These are phyloP conservation scores for Podospora pseudocomata DNA, from an alignment of 495 filamentous ascomycete species.

Conservation along the genomic window DNA sequence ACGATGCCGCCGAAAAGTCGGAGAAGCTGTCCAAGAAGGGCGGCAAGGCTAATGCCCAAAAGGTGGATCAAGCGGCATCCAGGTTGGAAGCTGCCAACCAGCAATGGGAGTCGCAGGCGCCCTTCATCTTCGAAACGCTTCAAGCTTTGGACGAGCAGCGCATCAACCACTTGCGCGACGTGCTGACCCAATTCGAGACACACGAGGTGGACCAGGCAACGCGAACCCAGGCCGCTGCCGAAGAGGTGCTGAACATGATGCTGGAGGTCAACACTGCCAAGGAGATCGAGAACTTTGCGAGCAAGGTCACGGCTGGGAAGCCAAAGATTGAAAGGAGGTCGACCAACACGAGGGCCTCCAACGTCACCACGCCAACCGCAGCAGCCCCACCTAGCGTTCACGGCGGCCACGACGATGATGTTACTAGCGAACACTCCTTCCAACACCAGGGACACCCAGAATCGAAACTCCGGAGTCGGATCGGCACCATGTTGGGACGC, in stretches of 20 bases:
- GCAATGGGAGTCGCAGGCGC: slow-evolving; percentile 94
- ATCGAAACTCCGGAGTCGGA: slow-evolving; percentile 57
- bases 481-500: slow-evolving; percentile 77
- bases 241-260: slow-evolving; percentile 77
- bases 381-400: slow-evolving; percentile 29
- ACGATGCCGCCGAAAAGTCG: slow-evolving; percentile 77
- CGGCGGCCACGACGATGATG: slow-evolving; percentile 52
- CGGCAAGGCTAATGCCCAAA: slow-evolving; percentile 71
- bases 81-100: slow-evolving; percentile 71
- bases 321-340: slow-evolving; percentile 45
- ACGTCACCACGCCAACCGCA: slow-evolving; percentile 32
- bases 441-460: slow-evolving; percentile 46
- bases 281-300: slow-evolving; percentile 84
- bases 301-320: slow-evolving; percentile 47
- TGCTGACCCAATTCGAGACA: slow-evolving; percentile 87
- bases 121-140: slow-evolving; percentile 91
- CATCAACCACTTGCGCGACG: slow-evolving; percentile 87
- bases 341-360: slow-evolving; percentile 39
- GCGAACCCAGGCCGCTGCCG: slow-evolving; percentile 67
- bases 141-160: slow-evolving; percentile 88
- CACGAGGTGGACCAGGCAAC: slow-evolving; percentile 89
- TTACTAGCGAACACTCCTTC: slow-evolving; percentile 57
- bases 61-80: slow-evolving; percentile 69
- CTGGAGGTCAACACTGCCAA: slow-evolving; percentile 83
- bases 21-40: slow-evolving; percentile 83